Evolutionary conservation across 1,284 basidiomycete species (phyloP).

Genomic region (Termitomyces sp.): DNA sequence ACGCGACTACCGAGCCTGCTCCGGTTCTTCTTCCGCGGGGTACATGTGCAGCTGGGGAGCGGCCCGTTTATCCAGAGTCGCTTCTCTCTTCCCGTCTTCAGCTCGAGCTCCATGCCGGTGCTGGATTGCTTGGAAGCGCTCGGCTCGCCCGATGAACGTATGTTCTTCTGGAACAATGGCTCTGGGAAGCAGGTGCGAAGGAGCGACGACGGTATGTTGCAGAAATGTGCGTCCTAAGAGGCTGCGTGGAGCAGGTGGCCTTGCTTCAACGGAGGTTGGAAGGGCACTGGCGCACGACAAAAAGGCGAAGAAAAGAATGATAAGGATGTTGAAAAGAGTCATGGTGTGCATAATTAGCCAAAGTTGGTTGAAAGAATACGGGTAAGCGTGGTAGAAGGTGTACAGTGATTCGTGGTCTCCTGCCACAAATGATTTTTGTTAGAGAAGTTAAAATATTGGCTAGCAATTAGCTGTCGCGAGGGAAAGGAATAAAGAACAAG

Average conservation of each 20-base stretch:
- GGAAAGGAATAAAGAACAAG: not conserved
- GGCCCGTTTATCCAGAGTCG: not conserved
- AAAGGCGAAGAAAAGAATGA: slow-evolving; percentile 6
- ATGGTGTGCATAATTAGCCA: slow-evolving; percentile 6
- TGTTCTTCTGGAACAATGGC: not conserved
- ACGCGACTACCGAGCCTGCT: not conserved
- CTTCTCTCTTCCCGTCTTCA: not conserved
- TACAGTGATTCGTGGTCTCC: slow-evolving; percentile 10
- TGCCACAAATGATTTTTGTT: slow-evolving; percentile 7
- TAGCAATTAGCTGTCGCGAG: not conserved
- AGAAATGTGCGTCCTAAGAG: slow-evolving; percentile 10
- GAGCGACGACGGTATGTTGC: slow-evolving; percentile 1
- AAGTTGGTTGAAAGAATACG: not conserved
- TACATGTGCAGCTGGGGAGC: not conserved
- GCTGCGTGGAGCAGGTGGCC: slow-evolving; percentile 5
- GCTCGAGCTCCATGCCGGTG: not conserved
- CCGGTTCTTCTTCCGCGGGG: not conserved
- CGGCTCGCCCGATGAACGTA: slow-evolving; percentile 1
- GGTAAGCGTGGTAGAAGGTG: not conserved
- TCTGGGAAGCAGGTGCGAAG: not conserved
- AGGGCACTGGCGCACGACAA: slow-evolving; percentile 5
- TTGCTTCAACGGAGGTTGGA: not conserved
- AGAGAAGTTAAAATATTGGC: not conserved
- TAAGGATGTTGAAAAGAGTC: slow-evolving; percentile 7
- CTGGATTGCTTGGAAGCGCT: slow-evolving; percentile 8